Evolutionary conservation across 148 eudicot genomes (phyloP).

Genomic region (Diospyros kaki): DNA sequence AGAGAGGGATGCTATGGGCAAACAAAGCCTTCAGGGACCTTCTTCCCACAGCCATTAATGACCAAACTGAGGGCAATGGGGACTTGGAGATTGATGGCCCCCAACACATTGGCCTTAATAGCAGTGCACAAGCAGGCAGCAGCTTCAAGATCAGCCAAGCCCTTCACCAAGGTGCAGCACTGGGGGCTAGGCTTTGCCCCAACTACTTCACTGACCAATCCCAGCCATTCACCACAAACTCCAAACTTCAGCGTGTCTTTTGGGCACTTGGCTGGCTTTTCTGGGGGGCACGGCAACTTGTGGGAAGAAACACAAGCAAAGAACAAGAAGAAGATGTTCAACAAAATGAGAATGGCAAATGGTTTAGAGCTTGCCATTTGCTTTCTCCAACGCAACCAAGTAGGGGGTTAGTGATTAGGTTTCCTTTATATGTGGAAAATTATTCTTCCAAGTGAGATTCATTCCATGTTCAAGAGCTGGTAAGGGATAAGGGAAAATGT

Average conservation of each 20-base stretch:
- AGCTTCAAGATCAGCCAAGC: conserved; percentile 77
- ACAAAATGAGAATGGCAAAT: conserved; percentile 19
- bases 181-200: conserved; percentile 60
- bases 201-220: conserved; percentile 61
- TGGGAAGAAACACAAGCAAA: conserved; percentile 33
- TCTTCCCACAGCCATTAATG: conserved; percentile 70
- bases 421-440: neutral
- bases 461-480: neutral
- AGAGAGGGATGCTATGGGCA: conserved; percentile 25
- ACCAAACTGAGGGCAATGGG: conserved; percentile 64
- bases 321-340: conserved; percentile 32
- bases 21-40: conserved; percentile 59
- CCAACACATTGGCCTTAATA: conserved; percentile 68
- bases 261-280: conserved; percentile 46
- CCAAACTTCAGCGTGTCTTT: conserved; percentile 79
- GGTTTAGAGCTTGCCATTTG: conserved; percentile 28
- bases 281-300: conserved; percentile 40
- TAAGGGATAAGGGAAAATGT: too few relatives aligned
- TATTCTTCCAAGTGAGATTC: neutral
- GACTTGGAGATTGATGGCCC: conserved; percentile 45
- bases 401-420: too few relatives aligned
- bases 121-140: conserved; percentile 83
- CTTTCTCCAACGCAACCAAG: neutral
- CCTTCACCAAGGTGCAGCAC: conserved; percentile 60
- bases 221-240: conserved; percentile 81